These are phyloP conservation scores for Paracoccidioides lutzii DNA, from an alignment of 2,329 filamentous ascomycete species.

Conservation along the genomic window DNA sequence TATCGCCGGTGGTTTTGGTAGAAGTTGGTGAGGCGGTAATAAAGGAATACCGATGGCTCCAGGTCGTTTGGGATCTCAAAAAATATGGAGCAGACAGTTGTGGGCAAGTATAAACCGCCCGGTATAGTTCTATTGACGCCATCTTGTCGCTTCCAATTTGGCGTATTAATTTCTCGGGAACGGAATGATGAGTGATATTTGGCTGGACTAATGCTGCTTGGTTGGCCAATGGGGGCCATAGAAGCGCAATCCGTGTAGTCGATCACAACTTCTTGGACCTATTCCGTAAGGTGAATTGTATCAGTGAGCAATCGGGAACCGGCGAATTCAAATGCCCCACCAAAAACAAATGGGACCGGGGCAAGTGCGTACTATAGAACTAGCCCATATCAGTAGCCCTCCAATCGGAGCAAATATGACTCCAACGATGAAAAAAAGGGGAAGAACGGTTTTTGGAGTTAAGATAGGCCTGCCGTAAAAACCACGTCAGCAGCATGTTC, in stretches of 20 bases:
- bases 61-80: conserved; percentile 73
- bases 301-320: not conserved
- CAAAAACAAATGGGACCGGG: not conserved
- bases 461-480: conserved; percentile 60
- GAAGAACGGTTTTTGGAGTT: conserved; percentile 84
- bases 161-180: conserved; percentile 30
- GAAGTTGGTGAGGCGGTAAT: conserved; percentile 94
- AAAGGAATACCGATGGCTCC: conserved; percentile 72
- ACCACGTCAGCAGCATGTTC: conserved; percentile 2
- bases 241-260: conserved; percentile 72
- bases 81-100: conserved; percentile 53
- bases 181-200: conserved; percentile 59
- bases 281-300: conserved; percentile 6
- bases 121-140: conserved; percentile 13
- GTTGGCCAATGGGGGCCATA: conserved; percentile 38
- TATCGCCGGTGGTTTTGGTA: conserved; percentile 98
- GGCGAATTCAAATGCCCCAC: not conserved
- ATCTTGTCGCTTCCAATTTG: conserved; percentile 21
- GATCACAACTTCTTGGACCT: conserved; percentile 84
- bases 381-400: conserved; percentile 74
- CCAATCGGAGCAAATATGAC: conserved; percentile 91
- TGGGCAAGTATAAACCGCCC: conserved; percentile 22
- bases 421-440: conserved; percentile 80
- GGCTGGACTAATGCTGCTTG: conserved; percentile 41
- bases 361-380: conserved; percentile 49